Percentiles rank a stretch among this genome's conserved stretches.
Evolutionary conservation across 148 eudicot genomes (phyloP).

Genomic region (Vaccinium myrtillus): DNA sequence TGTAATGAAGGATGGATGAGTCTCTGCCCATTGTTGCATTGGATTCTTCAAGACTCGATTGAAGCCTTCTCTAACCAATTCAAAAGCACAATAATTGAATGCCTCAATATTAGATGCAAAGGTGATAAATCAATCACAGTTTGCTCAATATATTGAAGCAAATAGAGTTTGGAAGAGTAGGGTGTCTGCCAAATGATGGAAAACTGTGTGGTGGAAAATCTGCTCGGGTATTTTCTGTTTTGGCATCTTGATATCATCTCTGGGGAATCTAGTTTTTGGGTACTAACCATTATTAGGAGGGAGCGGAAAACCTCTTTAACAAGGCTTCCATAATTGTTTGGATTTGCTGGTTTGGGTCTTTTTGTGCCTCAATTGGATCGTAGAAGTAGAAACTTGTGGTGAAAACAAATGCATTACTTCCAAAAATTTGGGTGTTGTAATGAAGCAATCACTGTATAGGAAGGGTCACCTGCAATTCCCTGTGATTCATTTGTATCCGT

Average conservation of each 20-base stretch:
- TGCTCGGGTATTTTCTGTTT: neutral
- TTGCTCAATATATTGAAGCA: neutral
- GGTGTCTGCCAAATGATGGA: neutral
- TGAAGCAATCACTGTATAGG: neutral
- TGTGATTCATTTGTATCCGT: neutral
- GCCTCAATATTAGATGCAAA: neutral
- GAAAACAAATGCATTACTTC: neutral
- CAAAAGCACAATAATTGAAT: constrained; percentile 7
- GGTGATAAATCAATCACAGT: neutral
- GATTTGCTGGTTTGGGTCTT: constrained; percentile 5
- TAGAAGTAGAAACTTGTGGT: neutral
- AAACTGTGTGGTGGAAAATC: constrained; percentile 2
- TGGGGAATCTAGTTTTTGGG: neutral
- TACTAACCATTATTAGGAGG: neutral
- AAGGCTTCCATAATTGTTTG: neutral
- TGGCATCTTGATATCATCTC: constrained; percentile 12
- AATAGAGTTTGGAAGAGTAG: constrained; percentile 1
- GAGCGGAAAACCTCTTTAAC: neutral
- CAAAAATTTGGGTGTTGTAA: neutral
- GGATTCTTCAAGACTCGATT: constrained; percentile 6
- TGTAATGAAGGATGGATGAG: constrained; percentile 1
- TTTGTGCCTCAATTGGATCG: neutral
- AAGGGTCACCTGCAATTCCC: neutral
- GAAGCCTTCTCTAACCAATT: constrained; percentile 6
- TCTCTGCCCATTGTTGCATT: neutral